These are phyloP conservation scores for Sporobolus alterniflorus DNA, from an alignment of 202 grass and related monocot genomes.

Conservation along the genomic window DNA sequence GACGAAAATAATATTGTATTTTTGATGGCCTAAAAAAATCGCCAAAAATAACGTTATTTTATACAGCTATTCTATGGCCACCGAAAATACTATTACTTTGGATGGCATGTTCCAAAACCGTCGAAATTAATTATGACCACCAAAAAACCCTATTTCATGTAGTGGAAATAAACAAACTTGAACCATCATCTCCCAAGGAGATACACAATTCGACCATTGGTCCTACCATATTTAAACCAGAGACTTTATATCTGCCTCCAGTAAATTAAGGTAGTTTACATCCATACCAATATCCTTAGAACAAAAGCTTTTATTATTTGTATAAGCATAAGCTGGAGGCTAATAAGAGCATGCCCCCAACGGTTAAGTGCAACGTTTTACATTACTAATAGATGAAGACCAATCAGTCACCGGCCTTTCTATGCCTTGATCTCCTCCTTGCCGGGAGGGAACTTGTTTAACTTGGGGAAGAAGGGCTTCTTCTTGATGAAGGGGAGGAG, in stretches of 20 bases:
- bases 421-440: constrained; percentile 50
- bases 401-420: not conserved
- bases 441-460: constrained; percentile 37
- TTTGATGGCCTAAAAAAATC: too few relatives aligned
- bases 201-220: too few relatives aligned
- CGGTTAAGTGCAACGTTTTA: not conserved
- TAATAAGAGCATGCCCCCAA: not conserved
- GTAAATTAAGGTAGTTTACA: not conserved
- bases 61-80: too few relatives aligned
- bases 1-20: too few relatives aligned
- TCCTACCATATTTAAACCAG: too few relatives aligned
- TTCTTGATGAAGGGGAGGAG: constrained; percentile 48
- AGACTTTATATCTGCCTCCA: not conserved
- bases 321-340: not conserved
- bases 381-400: not conserved
- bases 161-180: too few relatives aligned
- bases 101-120: too few relatives aligned
- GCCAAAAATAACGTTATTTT: too few relatives aligned
- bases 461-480: constrained; percentile 35
- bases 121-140: too few relatives aligned
- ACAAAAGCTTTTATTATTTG: constrained; percentile 22
- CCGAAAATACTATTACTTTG: too few relatives aligned
- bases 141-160: too few relatives aligned
- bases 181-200: too few relatives aligned
- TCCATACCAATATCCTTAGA: not conserved